Base-by-base conservation (phyloP, 495 filamentous ascomycete species). In the Hypoxylon perforatum region DNA sequence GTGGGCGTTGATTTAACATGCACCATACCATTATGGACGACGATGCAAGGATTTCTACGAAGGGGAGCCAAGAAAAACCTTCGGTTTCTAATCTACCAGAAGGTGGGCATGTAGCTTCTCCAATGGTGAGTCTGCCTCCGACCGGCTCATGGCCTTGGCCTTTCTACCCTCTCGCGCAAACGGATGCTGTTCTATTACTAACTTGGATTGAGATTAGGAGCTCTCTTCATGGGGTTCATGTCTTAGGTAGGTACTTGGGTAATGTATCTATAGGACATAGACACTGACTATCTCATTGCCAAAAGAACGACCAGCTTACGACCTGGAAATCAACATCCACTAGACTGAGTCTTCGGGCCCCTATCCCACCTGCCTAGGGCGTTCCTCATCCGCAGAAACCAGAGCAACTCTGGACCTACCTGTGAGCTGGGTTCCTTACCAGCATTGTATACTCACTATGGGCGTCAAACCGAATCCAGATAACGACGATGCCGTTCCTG, bases 1-100 rank as follows among this genome's bases (percentile, higher is more conserved):
- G 22, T 30, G 48, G 48, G 48, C 14, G 48, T 51, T 51, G 48
- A 33, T 51, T 35, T 51, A 50, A 50, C 35, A 38, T 38, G 14
- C 35, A 38, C 35, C 14, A 38, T 38, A 38, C 35, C 35, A 38
- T 38, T 11, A 38, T 12, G 35, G 35, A 38, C 35, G 35, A 38
- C 35, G 35, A 38, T 38, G 35, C 14, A n/a, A 38, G 35, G 14
- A 38, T 38, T 38, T 38, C 35, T 38, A 38, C 35, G 35, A 38
- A 38, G 35, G 35, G 35, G 35, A 38, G 35, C 14, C 14, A 38
- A 38, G 35, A 38, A 38, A 38, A 38, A n/a, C 35, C 35, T 38
- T 38, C 35, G 35, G 35, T 38, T 38, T 38, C 14, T 38, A 38
- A 38, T 38, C 14, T 38, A 38, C 35, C 35, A 38, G 35, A 11